Base-by-base conservation (phyloP, 495 filamentous ascomycete species). In the Aspergillus sparsus region DNA sequence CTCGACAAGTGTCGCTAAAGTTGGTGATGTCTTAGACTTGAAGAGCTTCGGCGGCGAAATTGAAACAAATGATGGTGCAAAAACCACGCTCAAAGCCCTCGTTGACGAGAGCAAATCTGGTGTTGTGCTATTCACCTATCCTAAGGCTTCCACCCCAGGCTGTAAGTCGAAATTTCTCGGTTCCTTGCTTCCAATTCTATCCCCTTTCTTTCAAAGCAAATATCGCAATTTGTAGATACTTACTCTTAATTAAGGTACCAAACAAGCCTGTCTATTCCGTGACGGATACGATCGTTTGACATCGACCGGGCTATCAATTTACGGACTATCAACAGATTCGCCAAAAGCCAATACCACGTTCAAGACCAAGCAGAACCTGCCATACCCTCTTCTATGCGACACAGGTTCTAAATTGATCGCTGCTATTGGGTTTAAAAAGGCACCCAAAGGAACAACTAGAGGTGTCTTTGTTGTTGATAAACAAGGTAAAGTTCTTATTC, bases 61-160 rank as follows among this genome's bases (percentile, higher is more conserved):
- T 59, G 84, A 92, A 75, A 93, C 87, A 54, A 84, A 97, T 65
- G 89, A 96, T 64, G 92, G 91, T 62, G 72, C 72, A 39, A 90
- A 86, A 71, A 91, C 87, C 11, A 92, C 83, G 1, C 77, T 98
- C 53, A 84, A 88, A 74, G 79, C 80, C 55, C 83, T 98, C 27
- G 84, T 97, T 13, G 88, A 90, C 44, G 82, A 87, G 62, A 93
- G 92, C 79, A 87, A 91, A 75, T 80, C 81, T 51, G 93, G 94
- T 18, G 89, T 98, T 21, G 89, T 96, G 13, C 72, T 98, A 34
- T 98, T 98, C 72, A 96, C 92, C 36, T 98, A 97, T 70, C 94
- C 94, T 34, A 96, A 89, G 79, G 94, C 94, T 59, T 93, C 89
- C 10, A 98, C 94, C 32, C 90, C 90, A 32, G 94, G 95, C 57